These are phyloP conservation scores for Mrakia gelida DNA, from an alignment of 768 basidiomycete genomes.

Conservation along the genomic window DNA sequence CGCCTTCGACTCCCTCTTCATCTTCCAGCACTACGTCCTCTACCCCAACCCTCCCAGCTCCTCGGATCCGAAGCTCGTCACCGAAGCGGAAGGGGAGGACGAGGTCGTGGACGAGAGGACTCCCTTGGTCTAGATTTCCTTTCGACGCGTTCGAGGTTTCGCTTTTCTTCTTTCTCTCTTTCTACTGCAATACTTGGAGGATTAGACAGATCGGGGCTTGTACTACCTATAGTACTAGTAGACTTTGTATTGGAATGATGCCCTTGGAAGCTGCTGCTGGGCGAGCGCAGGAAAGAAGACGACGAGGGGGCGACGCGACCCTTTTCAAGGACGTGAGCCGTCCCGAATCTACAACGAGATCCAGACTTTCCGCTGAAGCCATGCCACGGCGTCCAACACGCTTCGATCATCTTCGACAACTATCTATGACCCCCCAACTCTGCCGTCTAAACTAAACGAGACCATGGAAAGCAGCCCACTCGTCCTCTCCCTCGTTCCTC, in stretches of 20 bases:
- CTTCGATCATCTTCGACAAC: no score
- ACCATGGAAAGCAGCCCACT: slow-evolving; percentile 1
- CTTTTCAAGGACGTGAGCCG: no score
- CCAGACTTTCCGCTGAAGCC: no score
- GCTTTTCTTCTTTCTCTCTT: background rate
- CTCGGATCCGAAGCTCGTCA: background rate
- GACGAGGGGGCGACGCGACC: background rate
- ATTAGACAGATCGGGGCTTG: no score
- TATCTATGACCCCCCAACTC: no score
- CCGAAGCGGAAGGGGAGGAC: background rate
- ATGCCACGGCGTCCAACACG: no score
- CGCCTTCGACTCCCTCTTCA: slow-evolving; percentile 36
- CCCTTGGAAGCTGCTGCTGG: no score
- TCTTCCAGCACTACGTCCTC: slow-evolving; percentile 43
- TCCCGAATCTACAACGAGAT: no score
- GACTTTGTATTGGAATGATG: no score
- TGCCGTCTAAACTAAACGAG: no score
- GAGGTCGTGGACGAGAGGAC: slow-evolving; percentile 19
- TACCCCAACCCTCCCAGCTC: slow-evolving; percentile 29
- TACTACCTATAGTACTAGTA: no score
- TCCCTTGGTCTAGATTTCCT: slow-evolving; percentile 18
- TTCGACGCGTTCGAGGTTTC: background rate
- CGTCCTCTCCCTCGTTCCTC: background rate
- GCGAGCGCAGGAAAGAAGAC: no score
- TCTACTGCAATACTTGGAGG: background rate